These are phyloP conservation scores for Santalum album DNA, from an alignment of 164 flowering plant species.

Conservation along the genomic window DNA sequence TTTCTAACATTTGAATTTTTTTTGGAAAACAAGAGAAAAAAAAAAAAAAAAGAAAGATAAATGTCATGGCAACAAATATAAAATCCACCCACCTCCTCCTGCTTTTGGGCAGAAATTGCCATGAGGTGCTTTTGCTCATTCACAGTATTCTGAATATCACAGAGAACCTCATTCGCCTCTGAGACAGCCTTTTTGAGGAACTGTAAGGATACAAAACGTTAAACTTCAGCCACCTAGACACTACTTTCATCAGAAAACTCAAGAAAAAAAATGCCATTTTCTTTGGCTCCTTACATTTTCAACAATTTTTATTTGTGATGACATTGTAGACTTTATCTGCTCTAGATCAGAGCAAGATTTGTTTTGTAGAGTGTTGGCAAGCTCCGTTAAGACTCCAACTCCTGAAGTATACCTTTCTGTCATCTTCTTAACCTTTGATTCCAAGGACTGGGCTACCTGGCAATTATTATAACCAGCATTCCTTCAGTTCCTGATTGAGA, in stretches of 20 bases:
- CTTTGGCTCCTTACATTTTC: constrained; percentile 45
- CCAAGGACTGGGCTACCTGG: constrained; percentile 53
- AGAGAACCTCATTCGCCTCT: constrained; percentile 53
- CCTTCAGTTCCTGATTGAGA: not conserved
- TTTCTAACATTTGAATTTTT: not conserved
- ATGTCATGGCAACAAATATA: not conserved
- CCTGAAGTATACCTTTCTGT: constrained; percentile 43
- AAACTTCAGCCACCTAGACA: not conserved
- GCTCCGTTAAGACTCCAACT: constrained; percentile 37
- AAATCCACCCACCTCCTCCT: constrained; percentile 43
- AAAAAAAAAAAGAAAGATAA: not conserved
- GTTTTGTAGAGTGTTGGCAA: constrained; percentile 31
- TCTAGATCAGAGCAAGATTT: constrained; percentile 48
- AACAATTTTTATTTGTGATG: constrained; percentile 30
- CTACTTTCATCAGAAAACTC: not conserved
- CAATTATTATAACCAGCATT: constrained; percentile 6
- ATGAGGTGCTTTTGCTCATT: constrained; percentile 45
- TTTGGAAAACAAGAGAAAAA: not conserved
- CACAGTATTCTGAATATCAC: constrained; percentile 44
- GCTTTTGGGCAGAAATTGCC: constrained; percentile 43
- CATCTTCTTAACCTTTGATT: constrained; percentile 45
- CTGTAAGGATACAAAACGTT: constrained; percentile 25
- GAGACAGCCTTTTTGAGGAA: constrained; percentile 33
- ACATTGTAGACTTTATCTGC: constrained; percentile 35
- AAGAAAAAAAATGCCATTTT: not conserved